Percentiles rank a stretch among this genome's conserved stretches.
Conservation (phyloP, 1,284 basidiomycete genomes). For the Trichosporon sp. region DNA sequence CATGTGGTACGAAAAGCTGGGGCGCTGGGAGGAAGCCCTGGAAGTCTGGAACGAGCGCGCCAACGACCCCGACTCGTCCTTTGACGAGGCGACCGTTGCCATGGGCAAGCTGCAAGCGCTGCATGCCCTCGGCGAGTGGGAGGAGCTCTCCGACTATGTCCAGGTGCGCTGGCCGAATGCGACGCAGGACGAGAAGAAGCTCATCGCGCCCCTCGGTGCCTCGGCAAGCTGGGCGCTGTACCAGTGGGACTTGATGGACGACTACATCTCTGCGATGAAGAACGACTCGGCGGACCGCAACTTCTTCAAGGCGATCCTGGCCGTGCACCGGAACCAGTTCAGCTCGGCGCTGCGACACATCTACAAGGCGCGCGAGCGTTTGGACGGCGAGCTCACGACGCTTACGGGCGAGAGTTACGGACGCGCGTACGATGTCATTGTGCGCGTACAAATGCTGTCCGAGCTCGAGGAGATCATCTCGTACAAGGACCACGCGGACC, state of each 20-base stretch:
- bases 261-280: conserved; percentile 94
- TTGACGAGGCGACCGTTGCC: conserved; percentile 72
- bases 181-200: conserved; percentile 77
- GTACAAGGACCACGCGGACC: conserved; percentile 92
- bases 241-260: conserved; percentile 98
- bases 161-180: conserved; percentile 87
- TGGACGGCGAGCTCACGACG: conserved; percentile 89
- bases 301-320: conserved; percentile 94
- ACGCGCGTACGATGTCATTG: conserved; percentile 92
- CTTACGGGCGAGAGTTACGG: conserved; percentile 96
- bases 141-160: conserved; percentile 81
- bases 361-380: conserved; percentile 87
- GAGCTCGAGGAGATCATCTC: conserved; percentile 97
- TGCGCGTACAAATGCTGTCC: conserved; percentile 97
- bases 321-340: conserved; percentile 95
- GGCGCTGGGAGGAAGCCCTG: conserved; percentile 94
- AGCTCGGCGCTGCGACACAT: conserved; percentile 87
- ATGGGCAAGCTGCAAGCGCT: conserved; percentile 91
- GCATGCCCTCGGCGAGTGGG: conserved; percentile 98
- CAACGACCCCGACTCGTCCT: conserved; percentile 48
- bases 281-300: conserved; percentile 89
- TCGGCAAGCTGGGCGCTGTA: conserved; percentile 96
- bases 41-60: conserved; percentile 65
- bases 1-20: conserved; percentile 94
- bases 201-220: conserved; percentile 94